Evolutionary conservation across 441 rosid species (phyloP).

Genomic region (Codiaeum variegatum): DNA sequence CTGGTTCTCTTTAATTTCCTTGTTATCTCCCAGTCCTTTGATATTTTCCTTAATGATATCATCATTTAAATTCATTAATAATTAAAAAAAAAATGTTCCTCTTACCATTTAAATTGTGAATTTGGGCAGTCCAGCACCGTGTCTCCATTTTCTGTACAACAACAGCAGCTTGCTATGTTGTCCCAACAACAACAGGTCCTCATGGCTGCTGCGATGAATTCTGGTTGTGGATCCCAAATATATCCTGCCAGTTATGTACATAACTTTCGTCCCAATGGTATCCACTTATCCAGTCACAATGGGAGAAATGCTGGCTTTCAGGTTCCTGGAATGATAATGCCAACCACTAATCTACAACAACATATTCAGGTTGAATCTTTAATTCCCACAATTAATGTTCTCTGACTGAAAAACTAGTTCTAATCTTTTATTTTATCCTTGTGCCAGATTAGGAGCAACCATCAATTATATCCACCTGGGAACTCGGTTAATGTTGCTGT

Average conservation of each 20-base stretch:
- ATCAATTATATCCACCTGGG: conserved; percentile 29
- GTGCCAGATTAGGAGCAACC: conserved; percentile 41
- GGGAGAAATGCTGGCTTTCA: conserved; percentile 32
- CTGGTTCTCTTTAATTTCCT: neutral
- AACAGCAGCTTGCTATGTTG: conserved; percentile 33
- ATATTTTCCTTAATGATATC: neutral
- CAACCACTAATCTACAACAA: conserved; percentile 26
- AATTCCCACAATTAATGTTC: neutral
- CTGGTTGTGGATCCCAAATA: conserved; percentile 26
- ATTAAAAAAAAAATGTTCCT: neutral
- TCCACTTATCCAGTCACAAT: conserved; percentile 23
- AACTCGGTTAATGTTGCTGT: conserved; percentile 31
- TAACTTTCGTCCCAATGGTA: conserved; percentile 26
- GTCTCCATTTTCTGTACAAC: conserved; percentile 40
- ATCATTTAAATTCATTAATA: neutral
- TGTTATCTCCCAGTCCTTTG: neutral
- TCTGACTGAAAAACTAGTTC: conserved; percentile 9
- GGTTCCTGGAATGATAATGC: conserved; percentile 37
- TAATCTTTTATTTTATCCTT: conserved; percentile 17
- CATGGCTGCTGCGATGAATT: conserved; percentile 24
- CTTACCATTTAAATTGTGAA: conserved; percentile 14
- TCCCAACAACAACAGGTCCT: conserved; percentile 34
- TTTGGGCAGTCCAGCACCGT: conserved; percentile 38
- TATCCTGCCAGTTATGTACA: conserved; percentile 18
- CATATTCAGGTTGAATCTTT: conserved; percentile 37